phyloP scores from a whole-genome alignment of 2,329 filamentous ascomycete species.

The Mollisiaceae sp. region DNA sequence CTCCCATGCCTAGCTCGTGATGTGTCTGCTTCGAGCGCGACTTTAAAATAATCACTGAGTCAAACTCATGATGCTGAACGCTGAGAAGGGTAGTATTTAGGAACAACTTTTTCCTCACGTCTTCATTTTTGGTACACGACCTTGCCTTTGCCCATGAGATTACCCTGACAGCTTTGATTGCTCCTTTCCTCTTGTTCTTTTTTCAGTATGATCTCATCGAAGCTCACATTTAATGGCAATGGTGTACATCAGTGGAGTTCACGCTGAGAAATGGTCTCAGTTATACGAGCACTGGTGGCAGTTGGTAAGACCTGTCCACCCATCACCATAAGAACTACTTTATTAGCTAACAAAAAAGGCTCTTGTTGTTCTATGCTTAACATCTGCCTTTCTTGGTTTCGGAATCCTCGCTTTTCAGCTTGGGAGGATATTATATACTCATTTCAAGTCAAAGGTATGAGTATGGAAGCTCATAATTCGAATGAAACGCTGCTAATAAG shows the following conservation, averaged over 20 bases:
- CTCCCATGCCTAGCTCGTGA: not conserved
- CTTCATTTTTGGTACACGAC: not conserved
- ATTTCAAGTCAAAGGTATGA: slow-evolving; percentile 26
- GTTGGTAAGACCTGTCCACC: slow-evolving; percentile 44
- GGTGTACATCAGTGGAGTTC: slow-evolving; percentile 27
- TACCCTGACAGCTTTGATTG: too few relatives aligned
- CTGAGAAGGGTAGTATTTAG: not conserved
- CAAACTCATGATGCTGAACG: not conserved
- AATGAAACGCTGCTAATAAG: not conserved
- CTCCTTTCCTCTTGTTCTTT: not conserved
- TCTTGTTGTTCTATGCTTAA: slow-evolving; percentile 44
- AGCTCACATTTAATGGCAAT: slow-evolving; percentile 6
- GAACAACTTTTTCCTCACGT: not conserved
- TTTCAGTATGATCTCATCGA: slow-evolving; percentile 1
- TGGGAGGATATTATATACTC: slow-evolving; percentile 32
- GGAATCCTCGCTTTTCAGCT: slow-evolving; percentile 41
- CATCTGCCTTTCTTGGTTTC: slow-evolving; percentile 36
- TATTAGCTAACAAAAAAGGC: slow-evolving; percentile 35
- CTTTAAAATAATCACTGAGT: not conserved
- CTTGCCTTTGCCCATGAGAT: too few relatives aligned
- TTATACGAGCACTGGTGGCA: slow-evolving; percentile 50
- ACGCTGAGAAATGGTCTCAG: slow-evolving; percentile 42
- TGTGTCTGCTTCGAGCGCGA: not conserved
- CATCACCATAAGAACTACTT: not conserved
- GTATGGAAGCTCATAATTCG: not conserved